Conservation (phyloP, 2,329 filamentous ascomycete species). For the Exophiala sp. region DNA sequence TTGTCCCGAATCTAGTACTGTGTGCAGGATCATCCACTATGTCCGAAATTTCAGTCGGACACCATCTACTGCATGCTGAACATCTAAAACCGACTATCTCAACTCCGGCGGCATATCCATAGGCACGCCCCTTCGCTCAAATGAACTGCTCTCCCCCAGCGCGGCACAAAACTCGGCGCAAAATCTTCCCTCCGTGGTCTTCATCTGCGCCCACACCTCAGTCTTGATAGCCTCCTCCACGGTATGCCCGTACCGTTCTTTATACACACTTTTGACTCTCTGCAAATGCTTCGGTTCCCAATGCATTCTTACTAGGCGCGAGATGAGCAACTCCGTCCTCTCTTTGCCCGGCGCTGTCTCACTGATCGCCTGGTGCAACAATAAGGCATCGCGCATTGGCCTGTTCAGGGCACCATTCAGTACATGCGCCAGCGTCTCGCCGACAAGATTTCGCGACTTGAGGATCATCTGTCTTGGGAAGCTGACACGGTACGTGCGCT, state of each 20-base stretch:
- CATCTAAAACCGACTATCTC: too few relatives aligned
- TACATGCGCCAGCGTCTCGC: slow-evolving; percentile 89
- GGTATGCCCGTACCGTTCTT: slow-evolving; percentile 68
- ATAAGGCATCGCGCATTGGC: slow-evolving; percentile 84
- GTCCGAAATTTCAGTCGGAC: too few relatives aligned
- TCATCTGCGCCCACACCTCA: slow-evolving; percentile 59
- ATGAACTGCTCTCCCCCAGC: slow-evolving; percentile 17
- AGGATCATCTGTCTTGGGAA: slow-evolving; percentile 83
- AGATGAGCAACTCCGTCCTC: slow-evolving; percentile 82
- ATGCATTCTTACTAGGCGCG: slow-evolving; percentile 80
- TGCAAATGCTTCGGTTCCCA: slow-evolving; percentile 85
- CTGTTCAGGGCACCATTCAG: slow-evolving; percentile 96
- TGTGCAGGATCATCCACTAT: too few relatives aligned
- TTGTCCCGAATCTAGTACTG: too few relatives aligned
- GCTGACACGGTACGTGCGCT: slow-evolving; percentile 68
- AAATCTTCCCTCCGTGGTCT: slow-evolving; percentile 26
- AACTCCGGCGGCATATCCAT: neutral
- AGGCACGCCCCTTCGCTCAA: neutral
- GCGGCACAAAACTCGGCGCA: slow-evolving; percentile 27
- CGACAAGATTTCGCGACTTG: slow-evolving; percentile 89
- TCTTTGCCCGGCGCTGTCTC: slow-evolving; percentile 67
- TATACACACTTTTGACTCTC: slow-evolving; percentile 74
- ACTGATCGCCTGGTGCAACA: slow-evolving; percentile 84
- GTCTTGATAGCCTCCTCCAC: slow-evolving; percentile 76
- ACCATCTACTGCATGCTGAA: too few relatives aligned